Evolutionary conservation across 2,329 filamentous ascomycete genomes (phyloP), one percentile per base, ranked within the genome.

Genomic region (Chalaropsis ovoidea): DNA sequence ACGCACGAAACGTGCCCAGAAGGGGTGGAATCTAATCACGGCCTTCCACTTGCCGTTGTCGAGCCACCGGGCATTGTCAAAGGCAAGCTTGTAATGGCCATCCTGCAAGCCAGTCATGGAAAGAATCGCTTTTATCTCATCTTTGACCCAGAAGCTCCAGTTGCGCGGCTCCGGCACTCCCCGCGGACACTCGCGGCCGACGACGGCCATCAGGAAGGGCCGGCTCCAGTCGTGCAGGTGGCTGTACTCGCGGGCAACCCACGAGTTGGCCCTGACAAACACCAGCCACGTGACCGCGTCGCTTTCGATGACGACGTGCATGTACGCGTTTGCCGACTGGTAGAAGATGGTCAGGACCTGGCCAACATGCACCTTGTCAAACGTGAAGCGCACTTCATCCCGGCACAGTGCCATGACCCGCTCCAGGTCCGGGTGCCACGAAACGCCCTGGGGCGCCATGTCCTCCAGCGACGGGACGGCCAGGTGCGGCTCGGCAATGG

Each of bases 281-380:
- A 70, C 43, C 22, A 45, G 62, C 70, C 70, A 70, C 0, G 58
- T 64, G 27, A 70, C 35, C 2, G 35, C 19, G 15, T 27, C 4
- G 62, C 35, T 15, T 43, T 45, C 65, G 5, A 66, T 62, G 24
- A 67, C 54, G 15, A 70, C 35, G 31, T 65, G 35, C 47, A 70
- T 47, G 54, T 65, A 63, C 3, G 65, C 63, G 8, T 27, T 6
- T 3, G 17, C 52, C 2, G 64, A 58, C 27, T 65, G 54, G 45
- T 67, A 67, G 24, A 56, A 39, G 11, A 65, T 19, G 6, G 65
- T 67, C 2, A 65, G 22, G 13, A 42, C 65, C 24, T 58, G 42
- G 15, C 54, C 52, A 27, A 67, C 49, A 43, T 65, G 54, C 15
- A 61, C 43, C 45, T 22, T 43, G 3, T 41, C 43, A 15, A 62